phyloP scores from a whole-genome alignment of 306 rosid species.

The Begonia loranthoides region DNA sequence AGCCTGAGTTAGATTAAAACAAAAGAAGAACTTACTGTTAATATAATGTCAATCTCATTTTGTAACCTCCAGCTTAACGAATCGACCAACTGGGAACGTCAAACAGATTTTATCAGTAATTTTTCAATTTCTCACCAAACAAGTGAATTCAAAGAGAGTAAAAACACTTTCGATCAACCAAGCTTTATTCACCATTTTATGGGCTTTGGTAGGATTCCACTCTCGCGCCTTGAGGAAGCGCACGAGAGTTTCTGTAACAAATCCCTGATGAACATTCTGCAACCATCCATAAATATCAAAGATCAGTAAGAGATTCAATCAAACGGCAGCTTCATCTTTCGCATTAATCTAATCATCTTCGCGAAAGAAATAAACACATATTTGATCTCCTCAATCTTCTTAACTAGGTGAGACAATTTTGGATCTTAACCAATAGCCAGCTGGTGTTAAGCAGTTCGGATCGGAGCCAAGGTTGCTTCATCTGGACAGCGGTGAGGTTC shows the following conservation, averaged over 20 bases:
- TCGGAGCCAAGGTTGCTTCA: no score
- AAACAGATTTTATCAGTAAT: no score
- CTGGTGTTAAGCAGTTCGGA: no score
- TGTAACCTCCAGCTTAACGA: constrained; percentile 80
- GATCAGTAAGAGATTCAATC: not conserved
- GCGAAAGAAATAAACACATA: not conserved
- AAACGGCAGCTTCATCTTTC: not conserved
- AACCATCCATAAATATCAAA: constrained; percentile 8
- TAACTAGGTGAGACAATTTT: no score
- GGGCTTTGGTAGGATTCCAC: constrained; percentile 70
- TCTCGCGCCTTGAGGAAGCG: constrained; percentile 99
- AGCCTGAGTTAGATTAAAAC: not conserved
- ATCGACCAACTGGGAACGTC: constrained; percentile 58
- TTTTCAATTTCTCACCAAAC: no score
- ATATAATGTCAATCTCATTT: constrained; percentile 77
- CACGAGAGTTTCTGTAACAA: constrained; percentile 37
- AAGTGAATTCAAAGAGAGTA: no score
- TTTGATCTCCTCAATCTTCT: no score
- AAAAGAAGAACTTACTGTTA: constrained; percentile 39
- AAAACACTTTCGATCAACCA: no score
- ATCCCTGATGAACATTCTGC: constrained; percentile 91
- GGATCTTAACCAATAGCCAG: no score
- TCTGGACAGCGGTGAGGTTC: no score
- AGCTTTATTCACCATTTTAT: no score
- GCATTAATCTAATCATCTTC: not conserved